Evolutionary conservation across 495 filamentous ascomycete genomes (phyloP).

Genomic region (Annulohypoxylon nitens): DNA sequence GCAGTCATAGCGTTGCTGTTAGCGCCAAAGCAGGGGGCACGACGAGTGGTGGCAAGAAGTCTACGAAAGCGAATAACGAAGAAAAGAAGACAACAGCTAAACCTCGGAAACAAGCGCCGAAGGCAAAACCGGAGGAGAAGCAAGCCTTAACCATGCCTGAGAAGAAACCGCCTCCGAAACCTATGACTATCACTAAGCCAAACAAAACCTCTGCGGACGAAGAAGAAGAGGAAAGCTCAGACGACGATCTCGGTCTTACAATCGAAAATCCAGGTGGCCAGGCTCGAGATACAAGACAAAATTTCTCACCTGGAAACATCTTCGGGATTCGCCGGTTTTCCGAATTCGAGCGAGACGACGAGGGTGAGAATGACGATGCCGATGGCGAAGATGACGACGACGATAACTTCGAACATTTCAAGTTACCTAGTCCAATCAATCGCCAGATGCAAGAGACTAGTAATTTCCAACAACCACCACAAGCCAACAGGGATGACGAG

Average conservation of each 20-base stretch:
- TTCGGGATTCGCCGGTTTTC: constrained; percentile 56
- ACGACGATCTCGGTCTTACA: constrained; percentile 60
- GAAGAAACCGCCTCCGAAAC: constrained; percentile 50
- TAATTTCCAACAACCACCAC: constrained; percentile 21
- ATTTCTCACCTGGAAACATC: constrained; percentile 54
- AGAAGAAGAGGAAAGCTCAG: constrained; percentile 60
- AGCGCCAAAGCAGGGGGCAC: constrained; percentile 38
- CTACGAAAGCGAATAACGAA: constrained; percentile 34
- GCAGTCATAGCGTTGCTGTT: constrained; percentile 42
- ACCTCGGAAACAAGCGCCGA: constrained; percentile 46
- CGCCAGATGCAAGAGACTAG: constrained; percentile 43
- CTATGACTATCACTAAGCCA: constrained; percentile 29
- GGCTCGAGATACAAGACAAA: constrained; percentile 44
- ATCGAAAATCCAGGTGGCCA: constrained; percentile 61
- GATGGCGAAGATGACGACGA: constrained; percentile 54
- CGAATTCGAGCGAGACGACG: constrained; percentile 55
- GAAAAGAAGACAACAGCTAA: constrained; percentile 45
- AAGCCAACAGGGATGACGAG: constrained; percentile 24
- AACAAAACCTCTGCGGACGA: constrained; percentile 47
- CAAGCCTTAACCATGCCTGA: constrained; percentile 33
- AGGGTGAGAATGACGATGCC: constrained; percentile 51
- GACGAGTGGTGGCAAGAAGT: constrained; percentile 29
- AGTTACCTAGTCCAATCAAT: constrained; percentile 53
- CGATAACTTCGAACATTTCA: constrained; percentile 51
- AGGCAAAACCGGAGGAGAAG: constrained; percentile 46